These are phyloP conservation scores for Diaporthe ilicicola DNA, from an alignment of 2,329 filamentous ascomycete species.

Conservation along the genomic window DNA sequence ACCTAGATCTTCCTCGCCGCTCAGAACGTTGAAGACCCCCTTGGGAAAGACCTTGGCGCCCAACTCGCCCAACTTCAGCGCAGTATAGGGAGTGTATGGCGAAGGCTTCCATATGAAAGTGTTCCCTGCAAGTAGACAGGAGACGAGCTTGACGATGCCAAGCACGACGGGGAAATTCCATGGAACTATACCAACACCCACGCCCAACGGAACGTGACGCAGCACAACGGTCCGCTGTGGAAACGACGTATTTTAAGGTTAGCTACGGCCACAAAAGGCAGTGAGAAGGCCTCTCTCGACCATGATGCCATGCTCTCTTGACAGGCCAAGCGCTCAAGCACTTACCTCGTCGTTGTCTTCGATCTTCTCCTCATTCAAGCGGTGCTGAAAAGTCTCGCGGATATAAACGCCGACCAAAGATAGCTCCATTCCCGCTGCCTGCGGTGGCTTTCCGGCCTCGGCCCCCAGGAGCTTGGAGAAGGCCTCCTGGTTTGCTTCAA, in stretches of 20 bases:
- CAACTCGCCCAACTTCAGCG: slow-evolving; percentile 52
- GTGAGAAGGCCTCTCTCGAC: neutral
- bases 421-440: slow-evolving; percentile 6
- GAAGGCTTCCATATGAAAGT: slow-evolving; percentile 57
- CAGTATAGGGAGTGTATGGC: slow-evolving; percentile 50
- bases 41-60: slow-evolving; percentile 51
- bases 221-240: slow-evolving; percentile 15
- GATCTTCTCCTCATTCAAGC: slow-evolving; percentile 15
- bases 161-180: slow-evolving; percentile 56
- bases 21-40: slow-evolving; percentile 53
- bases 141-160: slow-evolving; percentile 51
- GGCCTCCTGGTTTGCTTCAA: slow-evolving; percentile 41
- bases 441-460: slow-evolving; percentile 38
- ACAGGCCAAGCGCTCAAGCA: neutral
- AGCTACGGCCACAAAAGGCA: neutral
- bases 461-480: slow-evolving; percentile 35
- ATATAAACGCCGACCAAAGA: neutral
- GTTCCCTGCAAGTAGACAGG: slow-evolving; percentile 56
- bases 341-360: slow-evolving; percentile 11
- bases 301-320: neutral
- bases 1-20: slow-evolving; percentile 52
- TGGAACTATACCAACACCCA: slow-evolving; percentile 56
- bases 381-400: slow-evolving; percentile 13
- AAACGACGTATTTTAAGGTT: neutral
- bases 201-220: slow-evolving; percentile 44